A percentile compares a stretch with the other conserved stretches of the same genome.
These are phyloP conservation scores for Cystobasidiaceae sp. DNA, from an alignment of 1,284 basidiomycete species.

Conservation along the genomic window DNA sequence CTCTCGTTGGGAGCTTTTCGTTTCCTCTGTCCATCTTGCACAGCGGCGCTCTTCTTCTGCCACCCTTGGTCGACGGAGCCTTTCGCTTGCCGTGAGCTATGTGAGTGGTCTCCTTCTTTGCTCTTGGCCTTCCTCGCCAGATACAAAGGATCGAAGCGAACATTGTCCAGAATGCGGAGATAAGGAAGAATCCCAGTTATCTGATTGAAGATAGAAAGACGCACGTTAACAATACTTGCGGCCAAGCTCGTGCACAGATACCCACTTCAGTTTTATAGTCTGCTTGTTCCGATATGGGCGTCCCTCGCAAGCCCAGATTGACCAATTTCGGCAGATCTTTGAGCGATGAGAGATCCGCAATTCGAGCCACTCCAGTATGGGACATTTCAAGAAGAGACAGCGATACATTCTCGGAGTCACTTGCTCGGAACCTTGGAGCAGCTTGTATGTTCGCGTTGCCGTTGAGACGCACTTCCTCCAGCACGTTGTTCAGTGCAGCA, in stretches of 20 bases:
- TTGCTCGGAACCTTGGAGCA: background rate
- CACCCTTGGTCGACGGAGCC: background rate
- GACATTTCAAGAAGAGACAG: conserved; percentile 17
- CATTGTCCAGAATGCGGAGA: conserved; percentile 25
- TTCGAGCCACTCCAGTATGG: background rate
- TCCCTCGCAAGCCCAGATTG: conserved; percentile 22
- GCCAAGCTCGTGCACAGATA: background rate
- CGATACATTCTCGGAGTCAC: background rate
- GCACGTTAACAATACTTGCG: background rate
- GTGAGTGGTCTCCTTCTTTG: background rate
- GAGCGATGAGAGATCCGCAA: conserved; percentile 3
- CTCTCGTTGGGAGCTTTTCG: background rate
- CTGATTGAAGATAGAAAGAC: background rate
- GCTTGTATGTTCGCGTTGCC: conserved; percentile 5
- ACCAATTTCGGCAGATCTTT: background rate
- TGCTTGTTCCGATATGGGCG: background rate
- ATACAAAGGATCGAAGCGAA: conserved; percentile 21
- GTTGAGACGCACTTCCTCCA: conserved; percentile 27
- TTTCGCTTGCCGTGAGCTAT: background rate
- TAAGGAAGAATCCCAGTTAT: conserved; percentile 8
- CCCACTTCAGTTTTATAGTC: conserved; percentile 14
- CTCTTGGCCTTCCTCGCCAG: conserved; percentile 17
- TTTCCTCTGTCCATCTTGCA: background rate
- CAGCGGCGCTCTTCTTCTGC: no score
- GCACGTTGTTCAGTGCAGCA: background rate